Evolutionary conservation across 306 rosid genomes (phyloP).

Genomic region (Oxytropis ochrocephala): DNA sequence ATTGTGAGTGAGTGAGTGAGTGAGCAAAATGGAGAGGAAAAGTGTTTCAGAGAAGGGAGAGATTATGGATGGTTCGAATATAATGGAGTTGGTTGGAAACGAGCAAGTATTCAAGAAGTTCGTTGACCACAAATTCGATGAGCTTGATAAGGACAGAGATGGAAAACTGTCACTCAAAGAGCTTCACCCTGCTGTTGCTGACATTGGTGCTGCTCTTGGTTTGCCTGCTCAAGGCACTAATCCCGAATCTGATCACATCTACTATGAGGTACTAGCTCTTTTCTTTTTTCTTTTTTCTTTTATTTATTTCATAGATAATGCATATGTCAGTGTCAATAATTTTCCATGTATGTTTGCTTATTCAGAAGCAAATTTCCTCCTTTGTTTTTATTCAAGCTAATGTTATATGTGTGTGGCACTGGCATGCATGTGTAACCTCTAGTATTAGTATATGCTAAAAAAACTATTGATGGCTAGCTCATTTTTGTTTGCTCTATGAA

Average conservation of each 20-base stretch:
- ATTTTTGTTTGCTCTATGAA: neutral
- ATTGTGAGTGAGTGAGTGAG: too few relatives aligned
- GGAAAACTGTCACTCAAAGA: slow-evolving; percentile 82
- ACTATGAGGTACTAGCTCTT: slow-evolving; percentile 49
- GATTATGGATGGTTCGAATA: slow-evolving; percentile 92
- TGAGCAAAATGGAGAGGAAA: slow-evolving; percentile 7
- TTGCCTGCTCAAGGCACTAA: slow-evolving; percentile 78
- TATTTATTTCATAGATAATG: too few relatives aligned
- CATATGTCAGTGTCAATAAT: too few relatives aligned
- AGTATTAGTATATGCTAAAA: neutral
- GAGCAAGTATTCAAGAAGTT: slow-evolving; percentile 58
- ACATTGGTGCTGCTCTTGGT: slow-evolving; percentile 94
- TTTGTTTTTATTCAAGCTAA: neutral
- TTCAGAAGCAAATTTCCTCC: neutral
- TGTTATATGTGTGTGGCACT: too few relatives aligned
- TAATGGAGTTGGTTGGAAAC: slow-evolving; percentile 90
- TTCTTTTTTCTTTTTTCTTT: neutral
- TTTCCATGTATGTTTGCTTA: too few relatives aligned
- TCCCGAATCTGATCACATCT: slow-evolving; percentile 74
- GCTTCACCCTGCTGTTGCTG: slow-evolving; percentile 93
- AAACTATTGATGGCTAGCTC: neutral
- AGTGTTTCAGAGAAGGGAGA: slow-evolving; percentile 34
- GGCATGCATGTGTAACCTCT: too few relatives aligned
- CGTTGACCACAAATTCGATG: slow-evolving; percentile 76
- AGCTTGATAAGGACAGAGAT: slow-evolving; percentile 77